These are phyloP conservation scores for Sergeia podlipaevii DNA, from an alignment of 208 protist genomes.

Conservation along the genomic window DNA sequence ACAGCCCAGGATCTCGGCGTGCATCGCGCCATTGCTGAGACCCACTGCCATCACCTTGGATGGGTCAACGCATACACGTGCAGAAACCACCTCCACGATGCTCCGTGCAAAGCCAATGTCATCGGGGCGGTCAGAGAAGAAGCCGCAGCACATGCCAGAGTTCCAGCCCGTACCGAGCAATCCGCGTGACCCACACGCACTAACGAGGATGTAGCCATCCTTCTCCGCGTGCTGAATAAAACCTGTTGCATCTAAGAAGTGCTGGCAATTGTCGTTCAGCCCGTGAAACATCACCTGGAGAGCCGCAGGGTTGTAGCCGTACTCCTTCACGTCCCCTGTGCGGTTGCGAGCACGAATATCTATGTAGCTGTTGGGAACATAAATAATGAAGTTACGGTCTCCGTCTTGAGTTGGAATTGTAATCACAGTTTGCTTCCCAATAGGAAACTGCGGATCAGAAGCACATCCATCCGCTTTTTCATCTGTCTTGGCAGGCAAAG, in stretches of 20 bases:
- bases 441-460: constrained; percentile 12
- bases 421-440: constrained; percentile 24
- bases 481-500: too few species aligned
- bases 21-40: constrained; percentile 85
- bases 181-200: constrained; percentile 52
- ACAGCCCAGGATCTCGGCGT: constrained; percentile 66
- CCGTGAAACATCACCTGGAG: constrained; percentile 69
- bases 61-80: constrained; percentile 26
- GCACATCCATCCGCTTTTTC: background rate
- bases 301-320: constrained; percentile 16
- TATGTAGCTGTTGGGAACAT: constrained; percentile 30
- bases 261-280: constrained; percentile 53
- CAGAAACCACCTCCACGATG: constrained; percentile 17
- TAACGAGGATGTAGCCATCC: constrained; percentile 52
- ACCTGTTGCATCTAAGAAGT: constrained; percentile 43
- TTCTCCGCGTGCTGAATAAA: constrained; percentile 46
- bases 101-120: constrained; percentile 42
- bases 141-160: constrained; percentile 71
- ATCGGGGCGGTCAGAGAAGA: constrained; percentile 33
- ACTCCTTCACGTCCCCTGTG: background rate
- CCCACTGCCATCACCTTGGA: constrained; percentile 52
- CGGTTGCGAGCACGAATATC: background rate
- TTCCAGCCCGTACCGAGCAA: constrained; percentile 67
- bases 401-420: constrained; percentile 23
- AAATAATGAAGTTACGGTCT: constrained; percentile 31